Evolutionary conservation across 2,329 filamentous ascomycete species (phyloP).

Genomic region (Pyricularia grisea): DNA sequence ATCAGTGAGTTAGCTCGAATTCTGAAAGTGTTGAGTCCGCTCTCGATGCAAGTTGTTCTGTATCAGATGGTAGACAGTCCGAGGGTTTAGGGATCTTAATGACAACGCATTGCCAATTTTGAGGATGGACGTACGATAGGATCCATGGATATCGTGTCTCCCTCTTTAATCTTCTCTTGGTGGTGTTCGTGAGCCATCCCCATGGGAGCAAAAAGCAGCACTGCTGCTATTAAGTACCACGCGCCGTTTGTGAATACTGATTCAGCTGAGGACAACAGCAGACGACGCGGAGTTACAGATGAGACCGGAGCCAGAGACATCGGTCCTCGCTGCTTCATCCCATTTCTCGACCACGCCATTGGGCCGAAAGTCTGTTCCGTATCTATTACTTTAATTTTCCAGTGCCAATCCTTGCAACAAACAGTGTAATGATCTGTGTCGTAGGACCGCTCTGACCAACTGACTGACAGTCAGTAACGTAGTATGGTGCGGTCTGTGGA

Average conservation of each 20-base stretch:
- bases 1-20: conserved; percentile 8
- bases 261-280: background rate
- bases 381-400: background rate
- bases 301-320: background rate
- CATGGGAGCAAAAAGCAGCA: conserved; percentile 9
- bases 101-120: background rate
- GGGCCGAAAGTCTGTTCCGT: background rate
- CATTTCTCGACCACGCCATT: background rate
- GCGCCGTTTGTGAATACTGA: background rate
- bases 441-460: background rate
- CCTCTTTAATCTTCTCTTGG: conserved; percentile 53
- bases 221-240: conserved; percentile 4
- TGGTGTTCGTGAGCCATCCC: conserved; percentile 38
- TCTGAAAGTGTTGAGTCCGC: conserved; percentile 2
- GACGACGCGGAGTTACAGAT: background rate
- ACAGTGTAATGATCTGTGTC: background rate
- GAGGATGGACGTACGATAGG: conserved; percentile 30
- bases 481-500: background rate
- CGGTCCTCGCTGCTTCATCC: background rate
- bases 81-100: background rate
- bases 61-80: background rate
- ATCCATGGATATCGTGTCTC: conserved; percentile 58
- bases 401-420: background rate
- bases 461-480: background rate
- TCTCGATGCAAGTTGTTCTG: conserved; percentile 1